phyloP scores from a whole-genome alignment of 257 asterid genomes.

The Solanum peruvianum region DNA sequence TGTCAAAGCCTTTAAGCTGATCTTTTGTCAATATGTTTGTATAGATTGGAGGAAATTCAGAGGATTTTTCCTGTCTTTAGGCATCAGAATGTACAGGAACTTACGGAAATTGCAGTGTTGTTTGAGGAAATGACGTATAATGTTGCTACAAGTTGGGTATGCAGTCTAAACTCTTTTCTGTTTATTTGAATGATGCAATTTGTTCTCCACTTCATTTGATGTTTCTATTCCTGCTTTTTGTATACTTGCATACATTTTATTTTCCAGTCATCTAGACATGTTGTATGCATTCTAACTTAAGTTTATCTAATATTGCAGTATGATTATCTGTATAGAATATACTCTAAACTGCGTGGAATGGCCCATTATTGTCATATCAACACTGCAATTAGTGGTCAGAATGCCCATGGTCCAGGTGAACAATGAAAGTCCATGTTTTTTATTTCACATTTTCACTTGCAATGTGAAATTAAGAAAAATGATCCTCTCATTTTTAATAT shows the following conservation, averaged over 20 bases:
- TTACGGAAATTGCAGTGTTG: conserved; percentile 56
- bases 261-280: not conserved
- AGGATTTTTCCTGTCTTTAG: conserved; percentile 68
- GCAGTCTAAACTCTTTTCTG: not conserved
- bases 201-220: not conserved
- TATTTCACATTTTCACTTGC: not conserved
- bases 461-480: not conserved
- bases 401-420: conserved; percentile 57
- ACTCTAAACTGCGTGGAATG: conserved; percentile 56
- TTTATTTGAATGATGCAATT: not conserved
- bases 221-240: not conserved
- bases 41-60: conserved; percentile 66
- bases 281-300: not conserved
- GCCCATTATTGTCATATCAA: conserved; percentile 39
- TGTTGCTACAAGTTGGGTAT: conserved; percentile 69
- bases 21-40: not conserved
- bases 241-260: not conserved
- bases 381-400: conserved; percentile 37
- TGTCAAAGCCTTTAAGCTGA: not conserved
- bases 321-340: conserved; percentile 69
- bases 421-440: not conserved
- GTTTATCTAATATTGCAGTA: conserved; percentile 26
- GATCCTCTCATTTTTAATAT: not conserved
- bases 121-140: conserved; percentile 72
- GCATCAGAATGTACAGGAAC: conserved; percentile 56